Base-by-base conservation (phyloP, 2,329 filamentous ascomycete species). In the Apiospora hydei region DNA sequence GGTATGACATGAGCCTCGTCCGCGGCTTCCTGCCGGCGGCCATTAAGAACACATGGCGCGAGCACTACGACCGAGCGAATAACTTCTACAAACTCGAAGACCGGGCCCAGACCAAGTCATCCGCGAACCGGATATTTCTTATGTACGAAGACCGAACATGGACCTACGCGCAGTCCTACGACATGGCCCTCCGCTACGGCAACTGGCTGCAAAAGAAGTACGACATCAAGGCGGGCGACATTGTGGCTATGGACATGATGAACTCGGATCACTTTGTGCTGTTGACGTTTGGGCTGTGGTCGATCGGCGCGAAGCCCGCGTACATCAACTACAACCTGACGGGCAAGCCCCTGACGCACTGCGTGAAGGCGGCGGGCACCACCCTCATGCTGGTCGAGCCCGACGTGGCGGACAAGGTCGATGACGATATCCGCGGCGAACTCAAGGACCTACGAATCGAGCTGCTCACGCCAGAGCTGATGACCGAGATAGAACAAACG, bases 261-360 rank as follows among this genome's bases (percentile, higher is more conserved):
- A 98, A 97, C 80, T 93, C 90, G 53, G 90, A 94, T n/a, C 87
- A 88, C 3, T 96, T 94, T 77, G 78, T 96, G 41, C 93, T 95
- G 79, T 74, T 97, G 11, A 89, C 91, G 87, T 85, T 95, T 71
- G 94, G 92, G 0, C 82, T 97, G 44, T 97, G 94, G 94, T 90
- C 91, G 43, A 90, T 97, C 72, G 95, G 95, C 14, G 94, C 93
- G 0, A 91, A 91, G 71, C 94, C 94, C 0, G 94, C 94, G 0
- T 94, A 96, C 77, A 92, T 97, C 83, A 98, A 98, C 82, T 96
- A 95, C 82, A 96, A 96, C 79, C 84, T 97, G 68, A 87, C 88
- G 0, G 92, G 91, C 16, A 89, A 92, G 41, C 87, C 94, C 0
- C 84, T 98, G 73, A 81, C 89, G 3, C 94, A 98, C 81, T 96